phyloP scores from a whole-genome alignment of 345 rosid species.

The Garcia nutans region DNA sequence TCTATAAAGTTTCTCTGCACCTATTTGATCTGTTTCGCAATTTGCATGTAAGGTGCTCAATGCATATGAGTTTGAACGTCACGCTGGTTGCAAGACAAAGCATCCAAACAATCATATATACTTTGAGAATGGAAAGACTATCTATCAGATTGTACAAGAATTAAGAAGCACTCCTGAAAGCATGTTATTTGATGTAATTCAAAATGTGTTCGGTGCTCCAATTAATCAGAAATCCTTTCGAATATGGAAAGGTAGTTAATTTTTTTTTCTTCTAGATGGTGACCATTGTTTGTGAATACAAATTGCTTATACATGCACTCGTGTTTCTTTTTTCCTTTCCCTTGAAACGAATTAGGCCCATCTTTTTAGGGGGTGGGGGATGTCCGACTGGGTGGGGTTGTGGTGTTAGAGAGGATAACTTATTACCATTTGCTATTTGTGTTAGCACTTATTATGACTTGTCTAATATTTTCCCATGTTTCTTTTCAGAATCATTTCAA shows the following conservation, averaged over 20 bases:
- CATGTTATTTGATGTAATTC: slow-evolving; percentile 71
- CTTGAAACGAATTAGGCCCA: too few relatives aligned
- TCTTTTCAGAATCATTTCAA: slow-evolving; percentile 68
- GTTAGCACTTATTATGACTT: too few relatives aligned
- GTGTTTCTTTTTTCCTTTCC: too few relatives aligned
- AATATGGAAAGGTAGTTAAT: slow-evolving; percentile 73
- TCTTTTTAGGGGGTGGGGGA: too few relatives aligned
- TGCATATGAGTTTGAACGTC: slow-evolving; percentile 88
- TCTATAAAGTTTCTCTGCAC: background rate
- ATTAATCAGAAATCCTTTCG: slow-evolving; percentile 88
- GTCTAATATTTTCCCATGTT: background rate
- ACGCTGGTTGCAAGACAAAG: slow-evolving; percentile 89
- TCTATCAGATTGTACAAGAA: slow-evolving; percentile 93
- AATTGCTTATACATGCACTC: too few relatives aligned
- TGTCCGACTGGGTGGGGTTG: too few relatives aligned
- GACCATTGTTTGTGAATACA: too few relatives aligned
- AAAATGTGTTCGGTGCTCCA: slow-evolving; percentile 78
- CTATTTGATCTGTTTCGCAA: slow-evolving; percentile 10
- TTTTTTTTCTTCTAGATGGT: background rate
- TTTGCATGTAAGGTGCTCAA: slow-evolving; percentile 58
- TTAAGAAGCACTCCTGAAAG: slow-evolving; percentile 72
- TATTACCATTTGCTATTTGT: too few relatives aligned
- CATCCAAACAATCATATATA: slow-evolving; percentile 94
- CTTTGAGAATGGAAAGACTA: slow-evolving; percentile 93
- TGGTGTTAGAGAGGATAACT: too few relatives aligned